These are phyloP conservation scores for Cutaneotrichosporon cyanovorans DNA, from an alignment of 1,284 basidiomycete species.

Conservation along the genomic window DNA sequence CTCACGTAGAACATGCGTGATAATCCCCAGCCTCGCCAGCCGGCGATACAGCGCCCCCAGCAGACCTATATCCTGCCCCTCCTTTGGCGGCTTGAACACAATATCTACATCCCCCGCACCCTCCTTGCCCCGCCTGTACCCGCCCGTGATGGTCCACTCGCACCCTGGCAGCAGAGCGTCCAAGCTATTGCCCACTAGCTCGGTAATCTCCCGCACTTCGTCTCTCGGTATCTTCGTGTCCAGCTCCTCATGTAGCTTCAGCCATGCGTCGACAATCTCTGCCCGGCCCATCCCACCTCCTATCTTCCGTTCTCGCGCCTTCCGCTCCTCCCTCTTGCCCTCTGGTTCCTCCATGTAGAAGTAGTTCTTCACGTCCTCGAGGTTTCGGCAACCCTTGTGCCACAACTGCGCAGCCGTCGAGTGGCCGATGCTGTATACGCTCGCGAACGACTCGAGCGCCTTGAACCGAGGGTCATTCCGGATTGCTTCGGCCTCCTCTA, in stretches of 20 bases:
- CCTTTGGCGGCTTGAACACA: slow-evolving; percentile 33
- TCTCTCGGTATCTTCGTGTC: slow-evolving; percentile 36
- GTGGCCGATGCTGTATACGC: slow-evolving; percentile 41
- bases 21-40: slow-evolving; percentile 28
- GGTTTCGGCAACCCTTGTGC: slow-evolving; percentile 35
- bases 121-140: slow-evolving; percentile 42
- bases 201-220: slow-evolving; percentile 41
- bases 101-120: slow-evolving; percentile 41
- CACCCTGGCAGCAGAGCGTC: slow-evolving; percentile 35
- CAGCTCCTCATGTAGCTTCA: slow-evolving; percentile 35
- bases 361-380: slow-evolving; percentile 34
- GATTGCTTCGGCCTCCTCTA: slow-evolving; percentile 36
- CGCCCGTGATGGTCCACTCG: slow-evolving; percentile 38
- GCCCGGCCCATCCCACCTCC: slow-evolving; percentile 40
- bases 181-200: slow-evolving; percentile 34
- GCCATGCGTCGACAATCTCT: slow-evolving; percentile 43
- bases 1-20: slow-evolving; percentile 45
- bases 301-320: slow-evolving; percentile 24
- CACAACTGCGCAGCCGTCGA: slow-evolving; percentile 37
- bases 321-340: slow-evolving; percentile 24
- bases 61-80: slow-evolving; percentile 25
- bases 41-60: slow-evolving; percentile 30
- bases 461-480: slow-evolving; percentile 28
- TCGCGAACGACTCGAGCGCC: slow-evolving; percentile 32
- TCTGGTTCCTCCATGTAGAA: slow-evolving; percentile 23